A percentile compares a stretch with the other conserved stretches of the same genome.
Conservation (phyloP, 352 stramenopile species). For the Globisporangium cylindrosporum region DNA sequence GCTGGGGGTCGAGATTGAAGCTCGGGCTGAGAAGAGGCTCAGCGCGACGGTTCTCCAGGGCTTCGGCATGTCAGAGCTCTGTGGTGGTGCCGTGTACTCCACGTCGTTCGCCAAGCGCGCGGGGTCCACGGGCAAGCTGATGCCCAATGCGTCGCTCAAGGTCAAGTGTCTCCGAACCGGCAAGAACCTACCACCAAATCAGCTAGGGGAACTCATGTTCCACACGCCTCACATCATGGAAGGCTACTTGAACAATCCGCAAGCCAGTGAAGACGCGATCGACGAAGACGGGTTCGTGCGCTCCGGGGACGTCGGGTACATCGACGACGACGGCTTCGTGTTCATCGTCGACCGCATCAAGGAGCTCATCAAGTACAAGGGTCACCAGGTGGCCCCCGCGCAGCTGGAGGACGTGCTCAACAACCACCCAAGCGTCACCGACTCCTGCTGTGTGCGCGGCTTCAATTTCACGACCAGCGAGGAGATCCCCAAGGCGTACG, state of each 20-base stretch:
- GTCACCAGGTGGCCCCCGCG: conserved; percentile 89
- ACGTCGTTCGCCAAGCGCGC: conserved; percentile 8
- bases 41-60: conserved; percentile 33
- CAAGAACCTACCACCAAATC: conserved; percentile 25
- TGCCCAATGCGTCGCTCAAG: conserved; percentile 34
- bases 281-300: conserved; percentile 78
- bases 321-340: conserved; percentile 92
- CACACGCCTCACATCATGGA: conserved; percentile 30
- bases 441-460: conserved; percentile 52
- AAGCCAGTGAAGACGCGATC: conserved; percentile 81
- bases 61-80: conserved; percentile 58
- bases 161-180: conserved; percentile 38
- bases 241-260: conserved; percentile 86
- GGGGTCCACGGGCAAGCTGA: conserved; percentile 25
- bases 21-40: conserved; percentile 54
- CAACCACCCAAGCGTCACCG: conserved; percentile 49
- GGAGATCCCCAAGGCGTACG: conserved; percentile 91
- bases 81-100: conserved; percentile 1
- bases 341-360: conserved; percentile 93
- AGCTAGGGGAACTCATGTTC: conserved; percentile 69
- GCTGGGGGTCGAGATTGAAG: conserved; percentile 67
- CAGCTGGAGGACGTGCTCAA: conserved; percentile 92
- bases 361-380: conserved; percentile 95
- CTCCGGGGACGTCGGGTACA: conserved; percentile 89
- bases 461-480: conserved; percentile 52